phyloP scores from a whole-genome alignment of 2,329 filamentous ascomycete genomes.

The Achaetomium macrosporum region DNA sequence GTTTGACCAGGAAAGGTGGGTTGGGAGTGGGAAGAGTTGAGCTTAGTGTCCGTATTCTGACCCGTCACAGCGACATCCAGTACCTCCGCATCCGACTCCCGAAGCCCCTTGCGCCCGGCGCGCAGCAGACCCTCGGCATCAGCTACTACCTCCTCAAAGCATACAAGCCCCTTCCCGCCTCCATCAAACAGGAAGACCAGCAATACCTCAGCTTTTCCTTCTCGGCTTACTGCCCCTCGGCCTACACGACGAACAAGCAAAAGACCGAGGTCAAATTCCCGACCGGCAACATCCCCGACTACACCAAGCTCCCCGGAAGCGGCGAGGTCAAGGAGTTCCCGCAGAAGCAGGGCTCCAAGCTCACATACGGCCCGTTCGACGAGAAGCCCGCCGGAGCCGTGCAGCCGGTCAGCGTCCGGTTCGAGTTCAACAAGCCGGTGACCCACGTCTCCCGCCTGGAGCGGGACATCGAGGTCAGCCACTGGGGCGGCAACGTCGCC shows the following conservation, averaged over 20 bases:
- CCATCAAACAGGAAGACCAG: slow-evolving; percentile 75
- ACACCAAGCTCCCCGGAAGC: slow-evolving; percentile 64
- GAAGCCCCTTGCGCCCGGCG: slow-evolving; percentile 65
- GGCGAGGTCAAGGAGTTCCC: slow-evolving; percentile 59
- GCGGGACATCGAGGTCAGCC: slow-evolving; percentile 89
- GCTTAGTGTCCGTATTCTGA: slow-evolving; percentile 15
- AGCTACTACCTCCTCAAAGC: slow-evolving; percentile 75
- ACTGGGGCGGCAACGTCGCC: slow-evolving; percentile 96
- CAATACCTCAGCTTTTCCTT: slow-evolving; percentile 85
- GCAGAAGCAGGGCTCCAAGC: slow-evolving; percentile 75
- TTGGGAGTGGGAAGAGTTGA: not conserved
- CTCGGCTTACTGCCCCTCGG: slow-evolving; percentile 76
- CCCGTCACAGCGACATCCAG: slow-evolving; percentile 55
- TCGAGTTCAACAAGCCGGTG: slow-evolving; percentile 92
- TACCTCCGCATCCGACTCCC: slow-evolving; percentile 83
- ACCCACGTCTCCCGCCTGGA: slow-evolving; percentile 73
- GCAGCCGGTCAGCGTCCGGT: slow-evolving; percentile 72
- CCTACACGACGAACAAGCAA: slow-evolving; percentile 83
- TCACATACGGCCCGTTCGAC: slow-evolving; percentile 85
- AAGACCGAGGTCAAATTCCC: slow-evolving; percentile 95
- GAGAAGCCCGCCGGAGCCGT: slow-evolving; percentile 72
- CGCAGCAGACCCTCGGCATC: slow-evolving; percentile 81
- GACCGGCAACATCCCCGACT: slow-evolving; percentile 72
- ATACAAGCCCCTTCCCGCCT: slow-evolving; percentile 72
- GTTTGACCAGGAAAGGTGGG: slow-evolving; percentile 53